Percentiles rank a stretch among this genome's conserved stretches.
These are phyloP conservation scores for Mimosa bimucronata DNA, from an alignment of 306 rosid species.

Conservation along the genomic window DNA sequence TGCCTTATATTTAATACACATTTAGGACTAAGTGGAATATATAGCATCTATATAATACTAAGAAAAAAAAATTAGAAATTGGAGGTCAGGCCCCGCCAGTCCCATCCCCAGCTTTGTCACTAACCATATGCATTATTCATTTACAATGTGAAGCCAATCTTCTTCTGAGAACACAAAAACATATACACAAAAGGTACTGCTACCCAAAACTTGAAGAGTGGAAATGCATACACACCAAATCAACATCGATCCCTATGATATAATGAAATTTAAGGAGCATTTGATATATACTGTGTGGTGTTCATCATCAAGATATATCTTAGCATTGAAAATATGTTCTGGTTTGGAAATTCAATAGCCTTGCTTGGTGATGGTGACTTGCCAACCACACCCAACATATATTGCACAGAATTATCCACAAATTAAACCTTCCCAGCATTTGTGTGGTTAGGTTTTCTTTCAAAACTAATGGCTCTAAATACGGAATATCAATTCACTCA, in stretches of 20 bases:
- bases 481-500: slow-evolving; percentile 41
- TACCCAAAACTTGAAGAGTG: background rate
- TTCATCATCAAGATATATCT: background rate
- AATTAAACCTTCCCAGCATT: background rate
- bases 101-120: background rate
- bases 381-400: slow-evolving; percentile 30
- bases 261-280: background rate
- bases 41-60: background rate
- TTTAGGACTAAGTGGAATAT: too few species aligned
- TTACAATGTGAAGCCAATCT: background rate
- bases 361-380: slow-evolving; percentile 36
- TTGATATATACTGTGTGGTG: background rate
- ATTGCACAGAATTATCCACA: background rate
- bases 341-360: background rate
- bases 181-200: background rate
- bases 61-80: too few species aligned
- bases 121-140: background rate
- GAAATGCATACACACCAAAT: background rate
- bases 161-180: background rate
- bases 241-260: too few species aligned
- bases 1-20: too few species aligned
- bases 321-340: background rate
- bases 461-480: slow-evolving; percentile 29
- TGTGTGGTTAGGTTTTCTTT: slow-evolving; percentile 40
- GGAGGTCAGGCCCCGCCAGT: too few species aligned